These are phyloP conservation scores for Aegilops umbellulata DNA, from an alignment of 176 grass and related monocot species.

Conservation along the genomic window DNA sequence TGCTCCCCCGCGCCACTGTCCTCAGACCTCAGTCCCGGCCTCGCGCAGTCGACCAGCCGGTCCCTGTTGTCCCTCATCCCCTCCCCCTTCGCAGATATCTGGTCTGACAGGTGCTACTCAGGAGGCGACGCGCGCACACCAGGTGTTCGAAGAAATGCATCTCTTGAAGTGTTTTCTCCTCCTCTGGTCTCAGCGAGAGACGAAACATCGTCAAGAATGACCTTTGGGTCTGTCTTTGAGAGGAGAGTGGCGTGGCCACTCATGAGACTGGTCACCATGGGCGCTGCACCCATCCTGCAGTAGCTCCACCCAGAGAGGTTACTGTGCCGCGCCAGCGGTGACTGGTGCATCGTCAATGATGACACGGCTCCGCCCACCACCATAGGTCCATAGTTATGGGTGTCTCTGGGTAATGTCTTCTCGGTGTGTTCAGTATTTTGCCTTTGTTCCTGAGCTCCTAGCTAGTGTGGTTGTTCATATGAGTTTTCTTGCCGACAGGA, in stretches of 20 bases:
- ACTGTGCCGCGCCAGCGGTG: constrained; percentile 40
- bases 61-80: too few relatives aligned
- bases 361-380: constrained; percentile 48
- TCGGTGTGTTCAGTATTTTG: neutral
- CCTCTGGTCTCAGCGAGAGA: neutral
- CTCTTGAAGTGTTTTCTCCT: neutral
- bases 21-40: too few relatives aligned
- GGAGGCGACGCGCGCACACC: neutral
- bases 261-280: constrained; percentile 62
- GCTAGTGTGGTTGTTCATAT: neutral
- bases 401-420: constrained; percentile 45
- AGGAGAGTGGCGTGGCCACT: constrained; percentile 11
- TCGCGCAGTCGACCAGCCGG: too few relatives aligned
- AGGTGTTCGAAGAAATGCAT: constrained; percentile 19
- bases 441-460: too few relatives aligned
- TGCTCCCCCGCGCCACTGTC: too few relatives aligned
- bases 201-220: neutral
- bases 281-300: constrained; percentile 38
- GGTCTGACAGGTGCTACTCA: too few relatives aligned
- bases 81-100: too few relatives aligned
- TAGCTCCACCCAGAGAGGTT: constrained; percentile 70
- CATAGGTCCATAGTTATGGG: too few relatives aligned
- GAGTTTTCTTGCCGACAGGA: constrained; percentile 19
- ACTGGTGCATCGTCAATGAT: constrained; percentile 72
- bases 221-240: neutral